Conservation (phyloP, 345 rosid genomes). For the Euphorbia peplus region DNA sequence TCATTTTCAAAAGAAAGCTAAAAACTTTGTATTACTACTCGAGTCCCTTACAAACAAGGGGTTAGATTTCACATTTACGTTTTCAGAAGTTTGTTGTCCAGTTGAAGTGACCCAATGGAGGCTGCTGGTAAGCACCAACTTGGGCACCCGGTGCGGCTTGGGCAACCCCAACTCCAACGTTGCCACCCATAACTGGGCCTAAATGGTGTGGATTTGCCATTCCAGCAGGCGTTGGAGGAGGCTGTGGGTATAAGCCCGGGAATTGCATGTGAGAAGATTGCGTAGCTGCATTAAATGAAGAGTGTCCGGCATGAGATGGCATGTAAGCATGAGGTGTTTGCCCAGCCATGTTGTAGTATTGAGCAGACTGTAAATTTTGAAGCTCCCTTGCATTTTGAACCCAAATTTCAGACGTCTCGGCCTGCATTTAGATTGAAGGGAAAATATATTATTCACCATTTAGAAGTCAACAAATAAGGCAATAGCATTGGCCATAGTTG, state of each 20-base stretch:
- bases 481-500: too few species aligned
- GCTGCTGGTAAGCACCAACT: slow-evolving; percentile 86
- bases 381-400: slow-evolving; percentile 80
- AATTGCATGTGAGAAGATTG: slow-evolving; percentile 95
- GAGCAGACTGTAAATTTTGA: slow-evolving; percentile 61
- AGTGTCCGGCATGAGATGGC: slow-evolving; percentile 73
- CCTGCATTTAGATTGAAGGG: slow-evolving; percentile 39
- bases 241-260: slow-evolving; percentile 64
- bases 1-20: slow-evolving; percentile 27
- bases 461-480: background rate
- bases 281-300: slow-evolving; percentile 74
- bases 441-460: background rate
- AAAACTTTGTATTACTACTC: slow-evolving; percentile 29
- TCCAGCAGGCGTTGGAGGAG: slow-evolving; percentile 59
- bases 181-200: slow-evolving; percentile 78
- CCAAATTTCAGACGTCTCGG: slow-evolving; percentile 92
- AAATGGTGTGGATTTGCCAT: slow-evolving; percentile 72
- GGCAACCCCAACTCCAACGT: slow-evolving; percentile 72
- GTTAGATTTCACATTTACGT: slow-evolving; percentile 22
- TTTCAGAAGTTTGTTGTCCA: slow-evolving; percentile 88
- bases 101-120: slow-evolving; percentile 83
- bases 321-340: slow-evolving; percentile 81
- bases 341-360: slow-evolving; percentile 75
- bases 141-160: slow-evolving; percentile 69
- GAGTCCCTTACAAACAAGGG: slow-evolving; percentile 25